Evolutionary conservation across 352 stramenopile species (phyloP).

Genomic region (Pythium coloratum): DNA sequence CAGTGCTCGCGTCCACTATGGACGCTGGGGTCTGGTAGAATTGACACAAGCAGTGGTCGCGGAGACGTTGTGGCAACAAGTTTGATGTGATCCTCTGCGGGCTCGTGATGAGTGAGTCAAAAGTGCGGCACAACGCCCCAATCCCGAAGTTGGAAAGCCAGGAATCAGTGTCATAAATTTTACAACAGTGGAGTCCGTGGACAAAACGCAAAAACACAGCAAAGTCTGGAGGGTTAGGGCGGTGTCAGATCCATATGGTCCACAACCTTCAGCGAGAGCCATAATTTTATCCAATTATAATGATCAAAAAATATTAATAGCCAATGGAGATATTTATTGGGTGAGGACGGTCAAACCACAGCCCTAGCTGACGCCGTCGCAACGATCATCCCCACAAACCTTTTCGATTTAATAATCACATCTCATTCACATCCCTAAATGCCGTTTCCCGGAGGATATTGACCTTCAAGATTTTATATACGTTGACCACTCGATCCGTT

Average conservation of each 20-base stretch:
- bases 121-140: too few relatives aligned
- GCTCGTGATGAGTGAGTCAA: too few relatives aligned
- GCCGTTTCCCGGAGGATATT: not conserved
- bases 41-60: too few relatives aligned
- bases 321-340: not conserved
- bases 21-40: too few relatives aligned
- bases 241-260: not conserved
- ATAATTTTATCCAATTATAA: not conserved
- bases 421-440: not conserved
- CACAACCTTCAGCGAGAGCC: not conserved
- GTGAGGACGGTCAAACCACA: not conserved
- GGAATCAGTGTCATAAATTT: conserved; percentile 1
- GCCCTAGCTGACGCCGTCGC: not conserved
- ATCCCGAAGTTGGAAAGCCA: not conserved
- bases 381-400: not conserved
- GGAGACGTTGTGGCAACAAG: too few relatives aligned
- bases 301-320: not conserved
- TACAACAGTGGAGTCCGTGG: not conserved
- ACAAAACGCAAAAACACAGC: not conserved
- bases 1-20: too few relatives aligned
- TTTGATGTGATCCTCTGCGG: too few relatives aligned
- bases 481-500: not conserved
- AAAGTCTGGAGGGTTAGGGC: not conserved
- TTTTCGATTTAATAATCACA: not conserved
- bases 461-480: conserved; percentile 4